Evolutionary conservation across 306 rosid genomes (phyloP).

Genomic region (Hippophae rhamnoides): DNA sequence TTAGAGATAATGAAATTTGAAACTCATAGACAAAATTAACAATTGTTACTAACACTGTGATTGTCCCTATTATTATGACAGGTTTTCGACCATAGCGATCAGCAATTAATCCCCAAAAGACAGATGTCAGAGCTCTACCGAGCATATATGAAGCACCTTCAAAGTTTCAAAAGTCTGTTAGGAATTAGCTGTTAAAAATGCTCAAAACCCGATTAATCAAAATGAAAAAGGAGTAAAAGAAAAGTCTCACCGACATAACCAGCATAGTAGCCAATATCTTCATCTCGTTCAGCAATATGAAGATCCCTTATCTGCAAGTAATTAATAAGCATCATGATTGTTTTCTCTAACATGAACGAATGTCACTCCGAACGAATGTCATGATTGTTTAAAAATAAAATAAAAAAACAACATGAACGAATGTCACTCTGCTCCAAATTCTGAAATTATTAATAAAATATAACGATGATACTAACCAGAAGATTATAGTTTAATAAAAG

Average conservation of each 20-base stretch:
- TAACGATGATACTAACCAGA: too few relatives aligned
- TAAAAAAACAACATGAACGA: too few relatives aligned
- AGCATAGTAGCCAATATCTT: constrained; percentile 71
- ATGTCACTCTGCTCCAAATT: too few relatives aligned
- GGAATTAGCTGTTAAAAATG: not conserved
- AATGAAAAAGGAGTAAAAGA: not conserved
- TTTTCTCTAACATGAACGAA: too few relatives aligned
- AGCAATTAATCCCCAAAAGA: constrained; percentile 67
- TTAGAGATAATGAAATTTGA: not conserved
- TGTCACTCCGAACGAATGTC: too few relatives aligned
- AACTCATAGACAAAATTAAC: not conserved
- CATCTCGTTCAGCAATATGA: constrained; percentile 59
- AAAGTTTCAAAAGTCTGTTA: constrained; percentile 8
- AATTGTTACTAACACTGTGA: constrained; percentile 26
- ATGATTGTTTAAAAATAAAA: too few relatives aligned
- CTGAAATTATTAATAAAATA: too few relatives aligned
- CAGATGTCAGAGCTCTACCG: constrained; percentile 70
- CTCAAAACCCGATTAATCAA: not conserved
- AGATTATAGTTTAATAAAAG: too few relatives aligned
- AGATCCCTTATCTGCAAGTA: constrained; percentile 64
- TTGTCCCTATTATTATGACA: constrained; percentile 43
- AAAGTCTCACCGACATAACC: constrained; percentile 64
- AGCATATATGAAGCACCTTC: constrained; percentile 75
- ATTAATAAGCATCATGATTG: not conserved
- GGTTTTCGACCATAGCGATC: constrained; percentile 92